phyloP scores from a whole-genome alignment of 1,139 yeast species.

The Wickerhamiella pararugosa region DNA sequence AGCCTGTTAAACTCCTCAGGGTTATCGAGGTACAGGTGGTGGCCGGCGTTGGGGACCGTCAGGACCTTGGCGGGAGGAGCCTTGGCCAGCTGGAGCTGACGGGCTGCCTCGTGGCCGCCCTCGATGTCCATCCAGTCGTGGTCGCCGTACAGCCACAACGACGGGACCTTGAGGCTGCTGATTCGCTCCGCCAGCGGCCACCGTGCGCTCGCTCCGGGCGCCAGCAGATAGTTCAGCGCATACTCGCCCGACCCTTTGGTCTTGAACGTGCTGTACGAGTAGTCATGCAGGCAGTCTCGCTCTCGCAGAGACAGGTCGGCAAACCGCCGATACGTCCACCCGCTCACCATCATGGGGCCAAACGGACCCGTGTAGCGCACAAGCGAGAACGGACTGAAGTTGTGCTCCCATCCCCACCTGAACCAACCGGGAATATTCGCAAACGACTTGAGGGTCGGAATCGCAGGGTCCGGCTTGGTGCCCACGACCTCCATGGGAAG shows the following conservation, averaged over 20 bases:
- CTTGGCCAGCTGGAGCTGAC: slow-evolving; percentile 25
- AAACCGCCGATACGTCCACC: slow-evolving; percentile 30
- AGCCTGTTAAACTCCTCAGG: slow-evolving; percentile 34
- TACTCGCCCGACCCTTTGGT: slow-evolving; percentile 50
- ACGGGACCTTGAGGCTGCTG: slow-evolving; percentile 28
- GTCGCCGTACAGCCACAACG: slow-evolving; percentile 59
- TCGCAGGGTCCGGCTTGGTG: slow-evolving; percentile 2
- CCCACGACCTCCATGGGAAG: slow-evolving; percentile 17
- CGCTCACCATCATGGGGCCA: slow-evolving; percentile 28
- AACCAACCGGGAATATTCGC: slow-evolving; percentile 20
- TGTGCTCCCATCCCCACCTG: slow-evolving; percentile 27
- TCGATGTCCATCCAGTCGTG: slow-evolving; percentile 74
- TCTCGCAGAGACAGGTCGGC: slow-evolving; percentile 20
- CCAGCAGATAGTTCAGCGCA: slow-evolving; percentile 46
- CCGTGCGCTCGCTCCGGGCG: slow-evolving; percentile 64
- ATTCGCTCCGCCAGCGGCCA: slow-evolving; percentile 62
- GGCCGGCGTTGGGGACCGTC: slow-evolving; percentile 48
- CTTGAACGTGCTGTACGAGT: slow-evolving; percentile 45
- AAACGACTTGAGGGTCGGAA: slow-evolving; percentile 3
- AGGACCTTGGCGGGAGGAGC: slow-evolving; percentile 29
- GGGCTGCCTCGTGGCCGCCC: slow-evolving; percentile 46
- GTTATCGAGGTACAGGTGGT: slow-evolving; percentile 68
- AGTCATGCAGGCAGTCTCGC: slow-evolving; percentile 32
- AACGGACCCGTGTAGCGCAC: slow-evolving; percentile 29
- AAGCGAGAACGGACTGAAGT: slow-evolving; percentile 27